These are phyloP conservation scores for Diplocarpon mali DNA, from an alignment of 2,329 filamentous ascomycete genomes.

Conservation along the genomic window DNA sequence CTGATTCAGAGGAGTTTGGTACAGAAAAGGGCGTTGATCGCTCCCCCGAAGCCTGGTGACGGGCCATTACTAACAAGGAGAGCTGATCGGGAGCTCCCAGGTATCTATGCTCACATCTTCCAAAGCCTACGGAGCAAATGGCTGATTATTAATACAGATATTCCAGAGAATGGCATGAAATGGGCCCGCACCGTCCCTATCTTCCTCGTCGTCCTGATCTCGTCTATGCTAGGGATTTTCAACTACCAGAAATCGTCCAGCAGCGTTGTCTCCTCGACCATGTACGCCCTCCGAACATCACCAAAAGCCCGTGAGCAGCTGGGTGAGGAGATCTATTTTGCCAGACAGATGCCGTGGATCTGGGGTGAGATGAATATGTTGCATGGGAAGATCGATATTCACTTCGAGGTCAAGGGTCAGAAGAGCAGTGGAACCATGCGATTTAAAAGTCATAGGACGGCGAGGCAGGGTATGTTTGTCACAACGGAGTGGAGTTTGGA, in stretches of 20 bases:
- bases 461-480: conserved; percentile 57
- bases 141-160: conserved; percentile 13
- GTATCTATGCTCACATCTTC: conserved; percentile 29
- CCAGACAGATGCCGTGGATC: conserved; percentile 71
- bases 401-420: conserved; percentile 76
- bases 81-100: conserved; percentile 54
- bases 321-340: conserved; percentile 80
- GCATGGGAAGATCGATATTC: conserved; percentile 80
- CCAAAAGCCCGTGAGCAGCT: conserved; percentile 62
- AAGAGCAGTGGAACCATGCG: conserved; percentile 60
- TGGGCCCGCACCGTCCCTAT: conserved; percentile 70
- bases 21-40: conserved; percentile 37
- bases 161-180: conserved; percentile 29
- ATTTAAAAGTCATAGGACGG: conserved; percentile 65
- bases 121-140: not conserved
- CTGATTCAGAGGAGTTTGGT: conserved; percentile 12
- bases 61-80: conserved; percentile 55
- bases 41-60: conserved; percentile 47
- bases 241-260: conserved; percentile 97
- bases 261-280: conserved; percentile 72
- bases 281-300: conserved; percentile 85
- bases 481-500: conserved; percentile 85
- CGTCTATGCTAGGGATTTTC: conserved; percentile 79
- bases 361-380: conserved; percentile 84
- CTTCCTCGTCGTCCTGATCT: conserved; percentile 62